Evolutionary conservation across 2,329 filamentous ascomycete species (phyloP).

Genomic region (Tolypocladium guangdongense): DNA sequence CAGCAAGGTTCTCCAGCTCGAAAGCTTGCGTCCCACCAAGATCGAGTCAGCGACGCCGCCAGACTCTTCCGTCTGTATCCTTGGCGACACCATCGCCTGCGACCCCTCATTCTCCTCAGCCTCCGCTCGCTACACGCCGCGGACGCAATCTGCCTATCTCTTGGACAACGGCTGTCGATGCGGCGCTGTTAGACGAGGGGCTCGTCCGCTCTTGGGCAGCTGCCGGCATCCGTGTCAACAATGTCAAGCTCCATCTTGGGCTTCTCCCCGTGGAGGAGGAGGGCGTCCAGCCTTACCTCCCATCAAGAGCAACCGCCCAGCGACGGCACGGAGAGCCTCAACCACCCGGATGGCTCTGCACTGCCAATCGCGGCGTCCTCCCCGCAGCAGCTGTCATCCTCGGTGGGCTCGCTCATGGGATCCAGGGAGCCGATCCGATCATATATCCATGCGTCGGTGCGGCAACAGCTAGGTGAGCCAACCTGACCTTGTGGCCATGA

Average conservation of each 20-base stretch:
- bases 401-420: slow-evolving; percentile 20
- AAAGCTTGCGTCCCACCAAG: neutral
- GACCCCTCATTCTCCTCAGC: neutral
- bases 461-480: slow-evolving; percentile 45
- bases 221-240: slow-evolving; percentile 5
- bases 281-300: slow-evolving; percentile 25
- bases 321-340: slow-evolving; percentile 16
- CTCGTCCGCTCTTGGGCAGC: slow-evolving; percentile 1
- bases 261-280: slow-evolving; percentile 38
- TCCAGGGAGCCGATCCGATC: slow-evolving; percentile 60
- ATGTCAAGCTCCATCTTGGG: slow-evolving; percentile 37
- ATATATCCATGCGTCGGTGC: slow-evolving; percentile 56
- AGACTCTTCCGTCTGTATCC: neutral
- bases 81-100: neutral
- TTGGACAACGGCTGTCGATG: neutral
- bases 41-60: neutral
- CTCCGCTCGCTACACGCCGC: neutral
- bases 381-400: slow-evolving; percentile 26
- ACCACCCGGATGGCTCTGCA: slow-evolving; percentile 9
- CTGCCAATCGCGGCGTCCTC: slow-evolving; percentile 8
- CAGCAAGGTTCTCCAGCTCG: neutral
- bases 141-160: neutral
- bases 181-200: neutral
- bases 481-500: neutral
- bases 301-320: slow-evolving; percentile 13